Evolutionary conservation across 192 early-diverging fungal genomes (phyloP).

Genomic region (Coemansia sp.): DNA sequence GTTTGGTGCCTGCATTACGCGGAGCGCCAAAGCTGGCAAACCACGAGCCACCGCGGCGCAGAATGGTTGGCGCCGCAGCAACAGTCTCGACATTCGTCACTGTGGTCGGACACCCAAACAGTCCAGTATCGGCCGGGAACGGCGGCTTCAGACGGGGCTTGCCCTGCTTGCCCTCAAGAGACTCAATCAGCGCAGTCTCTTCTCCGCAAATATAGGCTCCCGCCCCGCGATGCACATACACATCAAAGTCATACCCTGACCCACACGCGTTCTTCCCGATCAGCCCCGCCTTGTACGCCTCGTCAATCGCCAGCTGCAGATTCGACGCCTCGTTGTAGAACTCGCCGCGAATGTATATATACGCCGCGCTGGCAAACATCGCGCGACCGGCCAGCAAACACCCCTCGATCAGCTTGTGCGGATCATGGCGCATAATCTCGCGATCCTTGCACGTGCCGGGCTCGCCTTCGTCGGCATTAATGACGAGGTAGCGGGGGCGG

Average conservation of each 20-base stretch:
- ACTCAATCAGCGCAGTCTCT: slow-evolving; percentile 86
- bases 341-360: slow-evolving; percentile 97
- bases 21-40: slow-evolving; percentile 93
- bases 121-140: slow-evolving; percentile 97
- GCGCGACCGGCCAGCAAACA: slow-evolving; percentile 93
- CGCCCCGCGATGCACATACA: slow-evolving; percentile 96
- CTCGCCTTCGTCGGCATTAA: slow-evolving; percentile 99
- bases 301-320: slow-evolving; percentile 91
- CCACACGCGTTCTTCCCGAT: slow-evolving; percentile 99
- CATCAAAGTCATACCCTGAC: slow-evolving; percentile 94
- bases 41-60: slow-evolving; percentile 86
- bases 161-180: slow-evolving; percentile 95
- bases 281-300: slow-evolving; percentile 94
- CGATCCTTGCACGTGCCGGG: slow-evolving; percentile 99
- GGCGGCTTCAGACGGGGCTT: slow-evolving; percentile 99
- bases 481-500: slow-evolving; percentile 90
- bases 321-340: slow-evolving; percentile 96
- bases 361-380: slow-evolving; percentile 96
- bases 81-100: slow-evolving; percentile 99
- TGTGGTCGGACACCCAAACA: slow-evolving; percentile 99
- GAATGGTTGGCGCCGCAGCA: slow-evolving; percentile 96
- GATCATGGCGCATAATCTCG: slow-evolving; percentile 91
- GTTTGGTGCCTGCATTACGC: slow-evolving; percentile 92
- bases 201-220: slow-evolving; percentile 99
- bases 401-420: slow-evolving; percentile 97